These are phyloP conservation scores for Paraphaeosphaeria sporulosa DNA, from an alignment of 2,329 filamentous ascomycete species.

Conservation along the genomic window DNA sequence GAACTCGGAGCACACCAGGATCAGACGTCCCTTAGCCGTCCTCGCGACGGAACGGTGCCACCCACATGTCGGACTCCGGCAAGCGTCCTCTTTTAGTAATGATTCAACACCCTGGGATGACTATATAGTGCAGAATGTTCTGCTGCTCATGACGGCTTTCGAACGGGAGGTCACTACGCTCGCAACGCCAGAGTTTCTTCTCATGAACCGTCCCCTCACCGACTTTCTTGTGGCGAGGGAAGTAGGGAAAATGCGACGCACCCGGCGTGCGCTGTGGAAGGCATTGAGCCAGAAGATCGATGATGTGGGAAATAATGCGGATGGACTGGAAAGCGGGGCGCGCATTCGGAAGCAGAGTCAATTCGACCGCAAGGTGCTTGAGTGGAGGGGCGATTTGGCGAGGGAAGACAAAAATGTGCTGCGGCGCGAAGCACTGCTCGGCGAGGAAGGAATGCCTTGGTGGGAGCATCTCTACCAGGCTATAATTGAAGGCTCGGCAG, in stretches of 20 bases:
- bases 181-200: slow-evolving; percentile 3
- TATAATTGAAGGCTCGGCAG: neutral
- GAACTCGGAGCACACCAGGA: neutral
- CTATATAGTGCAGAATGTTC: slow-evolving; percentile 3
- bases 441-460: slow-evolving; percentile 8
- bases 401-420: slow-evolving; percentile 5
- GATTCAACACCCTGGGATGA: neutral
- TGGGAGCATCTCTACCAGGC: neutral
- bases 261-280: slow-evolving; percentile 17
- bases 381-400: slow-evolving; percentile 5
- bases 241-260: slow-evolving; percentile 7
- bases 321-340: slow-evolving; percentile 8
- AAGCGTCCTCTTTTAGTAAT: neutral
- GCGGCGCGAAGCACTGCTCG: slow-evolving; percentile 4
- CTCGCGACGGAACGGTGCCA: slow-evolving; percentile 5
- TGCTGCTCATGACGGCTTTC: slow-evolving; percentile 18
- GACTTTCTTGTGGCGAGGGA: slow-evolving; percentile 10
- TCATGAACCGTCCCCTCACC: slow-evolving; percentile 14
- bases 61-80: neutral
- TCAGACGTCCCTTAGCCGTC: neutral
- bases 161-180: slow-evolving; percentile 17
- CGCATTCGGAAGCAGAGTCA: neutral
- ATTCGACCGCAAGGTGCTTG: neutral
- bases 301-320: neutral
- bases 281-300: neutral